Base-by-base conservation (phyloP, 2,329 filamentous ascomycete genomes). In the Diaporthe sp. region DNA sequence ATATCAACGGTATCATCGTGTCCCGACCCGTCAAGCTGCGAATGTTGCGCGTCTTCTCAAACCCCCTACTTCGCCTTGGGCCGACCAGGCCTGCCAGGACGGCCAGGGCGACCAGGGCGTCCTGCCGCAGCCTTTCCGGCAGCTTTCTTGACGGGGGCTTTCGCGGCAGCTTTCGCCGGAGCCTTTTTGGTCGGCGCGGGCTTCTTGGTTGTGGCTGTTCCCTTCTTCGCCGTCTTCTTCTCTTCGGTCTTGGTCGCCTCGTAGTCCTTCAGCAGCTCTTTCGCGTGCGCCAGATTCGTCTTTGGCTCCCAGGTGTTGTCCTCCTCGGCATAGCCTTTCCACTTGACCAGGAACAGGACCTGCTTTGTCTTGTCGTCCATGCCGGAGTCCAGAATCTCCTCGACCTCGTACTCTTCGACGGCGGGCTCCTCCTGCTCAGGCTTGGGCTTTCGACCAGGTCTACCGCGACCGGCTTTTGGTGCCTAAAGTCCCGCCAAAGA, bases 301-400 rank as follows among this genome's bases (percentile, higher is more conserved):
- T 83, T 85, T 1, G 88, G 88, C 82, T 90, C 89, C 90, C 90
- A 91, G 0, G 88, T 90, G 75, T 87, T 90, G 1, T 88, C 80
- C 25, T 82, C 81, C 1, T 78, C 76, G 0, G 83, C 70, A 72
- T 84, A 91, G 0, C 87, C 87, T 77, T 86, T 85, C 90, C 90
- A 91, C 80, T 91, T 90, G 72, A 92, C 85, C 4, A 83, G 76
- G 79, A 88, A 91, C 79, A 85, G 80, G 76, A 85, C 82, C 75
- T 84, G 80, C 76, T 82, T 82, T 1, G 84, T 85, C 7, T 81
- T 79, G 9, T 79, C 79, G 55, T 87, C 84, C 51, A 88, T 81
- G 6, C 79, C 81, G 0, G 83, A 83, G 25, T 85, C 84, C 15
- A 89, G 70, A 44, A 90, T 87, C 4, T 80, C 78, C 78, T 91